phyloP scores from a whole-genome alignment of 2,329 filamentous ascomycete species.

The Aspergillus udagawae region DNA sequence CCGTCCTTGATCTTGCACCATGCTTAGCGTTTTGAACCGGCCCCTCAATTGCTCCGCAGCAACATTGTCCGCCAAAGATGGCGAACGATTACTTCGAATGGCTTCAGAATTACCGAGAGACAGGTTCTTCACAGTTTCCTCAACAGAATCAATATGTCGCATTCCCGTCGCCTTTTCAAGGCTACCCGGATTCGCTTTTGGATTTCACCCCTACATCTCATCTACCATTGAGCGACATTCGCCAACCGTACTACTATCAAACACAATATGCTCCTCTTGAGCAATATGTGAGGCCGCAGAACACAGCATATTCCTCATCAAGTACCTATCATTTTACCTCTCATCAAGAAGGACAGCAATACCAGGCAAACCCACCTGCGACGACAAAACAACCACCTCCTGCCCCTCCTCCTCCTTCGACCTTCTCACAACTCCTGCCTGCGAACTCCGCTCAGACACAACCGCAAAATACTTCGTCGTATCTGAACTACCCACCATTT shows the following conservation, averaged over 20 bases:
- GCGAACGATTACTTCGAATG: conserved; percentile 16
- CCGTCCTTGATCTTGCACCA: background rate
- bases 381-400: background rate
- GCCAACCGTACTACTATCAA: background rate
- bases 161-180: background rate
- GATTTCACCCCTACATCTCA: background rate
- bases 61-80: conserved; percentile 10
- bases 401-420: background rate
- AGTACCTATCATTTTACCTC: background rate
- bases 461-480: background rate
- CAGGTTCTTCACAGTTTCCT: background rate
- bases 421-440: background rate
- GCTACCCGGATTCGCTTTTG: background rate
- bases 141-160: background rate
- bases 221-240: background rate
- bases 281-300: background rate
- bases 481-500: background rate
- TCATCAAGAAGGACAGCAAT: background rate
- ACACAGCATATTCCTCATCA: background rate
- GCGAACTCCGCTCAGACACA: background rate
- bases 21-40: background rate
- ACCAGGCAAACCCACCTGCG: background rate
- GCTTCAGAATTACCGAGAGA: conserved; percentile 11
- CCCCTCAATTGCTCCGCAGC: background rate
- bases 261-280: background rate